Evolutionary conservation across 2,329 filamentous ascomycete genomes (phyloP), one percentile per base, ranked within the genome.

Genomic region (Chalaropsis thielavioides): DNA sequence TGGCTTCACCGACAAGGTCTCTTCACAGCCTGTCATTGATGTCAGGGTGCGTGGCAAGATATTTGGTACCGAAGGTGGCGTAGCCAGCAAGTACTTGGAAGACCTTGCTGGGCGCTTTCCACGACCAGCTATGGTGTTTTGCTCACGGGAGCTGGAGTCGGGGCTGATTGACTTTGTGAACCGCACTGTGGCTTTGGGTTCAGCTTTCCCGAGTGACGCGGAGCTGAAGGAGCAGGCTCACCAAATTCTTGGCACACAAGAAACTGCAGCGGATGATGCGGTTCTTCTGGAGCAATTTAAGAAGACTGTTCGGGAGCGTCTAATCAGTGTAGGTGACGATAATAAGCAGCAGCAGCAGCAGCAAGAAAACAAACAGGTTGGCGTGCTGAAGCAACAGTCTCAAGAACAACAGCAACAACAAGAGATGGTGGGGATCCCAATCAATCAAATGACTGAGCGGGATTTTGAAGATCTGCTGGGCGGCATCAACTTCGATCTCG

Each of bases 61-160:
- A 0, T 78, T 79, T 68, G 75, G 75, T 19, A 72, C 79, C 19
- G 75, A 76, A n/a, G 73, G 74, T 8, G 70, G 72, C 1, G 77
- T 79, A 1, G 78, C 78, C 0, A 79, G 79, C 72, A 77, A 77
- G 62, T 83, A 77, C 69, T 69, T 82, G 41, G 74, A 77, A 68
- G 74, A 73, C 1, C 73, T 82, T 43, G 72, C 74, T 0, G 75
- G 73, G 8, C 75, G 77, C 5, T 78, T 77, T 66, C 73, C 75
- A 15, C 76, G 77, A 10, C 80, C 80, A 0, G 79, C 80, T 0
- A 72, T 72, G 8, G 76, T 85, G 0, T 85, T 86, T 71, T 84
- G 81, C 72, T 82, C 80, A 19, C 75, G 80, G 6, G 81, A 84
- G 69, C 75, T 86, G 24, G 83, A 85, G 71, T 74, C 71, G n/a